phyloP scores from a whole-genome alignment of 1,139 yeast species.

The Yamadazyma spencermartinsiae region DNA sequence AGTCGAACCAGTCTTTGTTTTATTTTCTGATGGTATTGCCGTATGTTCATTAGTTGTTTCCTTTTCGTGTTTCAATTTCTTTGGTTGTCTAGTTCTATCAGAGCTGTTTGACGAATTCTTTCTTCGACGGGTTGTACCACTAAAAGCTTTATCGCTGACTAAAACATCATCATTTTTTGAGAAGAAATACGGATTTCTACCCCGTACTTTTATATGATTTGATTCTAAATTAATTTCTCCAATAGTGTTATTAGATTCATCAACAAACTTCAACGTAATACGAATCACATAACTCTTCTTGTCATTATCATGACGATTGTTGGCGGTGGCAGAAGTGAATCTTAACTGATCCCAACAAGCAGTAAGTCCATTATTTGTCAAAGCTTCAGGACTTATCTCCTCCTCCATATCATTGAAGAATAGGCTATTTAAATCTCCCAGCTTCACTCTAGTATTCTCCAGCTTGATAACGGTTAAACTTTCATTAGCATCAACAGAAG shows the following conservation, averaged over 20 bases:
- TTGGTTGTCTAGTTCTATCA: not conserved
- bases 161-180: constrained; percentile 1
- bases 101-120: not conserved
- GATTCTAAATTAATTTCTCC: not conserved
- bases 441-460: not conserved
- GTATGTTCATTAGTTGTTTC: too few species aligned
- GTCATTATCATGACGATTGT: constrained; percentile 1
- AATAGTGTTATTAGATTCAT: not conserved
- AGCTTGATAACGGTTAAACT: not conserved
- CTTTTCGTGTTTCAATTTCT: not conserved
- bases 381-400: not conserved
- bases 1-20: not conserved
- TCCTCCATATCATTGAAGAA: not conserved
- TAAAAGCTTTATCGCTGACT: not conserved
- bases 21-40: not conserved
- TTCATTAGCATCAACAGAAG: not conserved
- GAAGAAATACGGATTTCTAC: not conserved
- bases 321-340: not conserved
- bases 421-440: not conserved
- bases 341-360: not conserved
- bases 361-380: not conserved
- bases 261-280: not conserved
- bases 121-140: not conserved
- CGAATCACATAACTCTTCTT: not conserved
- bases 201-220: not conserved